A percentile compares a stretch with the other conserved stretches of the same genome.
These are phyloP conservation scores for Pseudocercospora musae DNA, from an alignment of 2,329 filamentous ascomycete species.

Conservation along the genomic window DNA sequence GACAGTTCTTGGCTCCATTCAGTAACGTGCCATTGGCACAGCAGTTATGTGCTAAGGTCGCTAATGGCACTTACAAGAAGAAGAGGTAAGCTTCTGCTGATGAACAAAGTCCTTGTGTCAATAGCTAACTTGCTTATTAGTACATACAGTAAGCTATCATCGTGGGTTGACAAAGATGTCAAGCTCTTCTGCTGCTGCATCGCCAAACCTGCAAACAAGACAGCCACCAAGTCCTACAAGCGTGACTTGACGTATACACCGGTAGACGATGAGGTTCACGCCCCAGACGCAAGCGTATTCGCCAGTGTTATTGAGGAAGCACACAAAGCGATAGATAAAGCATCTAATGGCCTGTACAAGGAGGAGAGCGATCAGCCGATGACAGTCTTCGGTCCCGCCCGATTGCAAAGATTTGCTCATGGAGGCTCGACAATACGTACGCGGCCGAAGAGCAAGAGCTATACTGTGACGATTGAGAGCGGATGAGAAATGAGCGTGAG, in stretches of 20 bases:
- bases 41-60: background rate
- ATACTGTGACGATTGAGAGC: background rate
- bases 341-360: background rate
- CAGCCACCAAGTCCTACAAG: background rate
- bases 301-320: background rate
- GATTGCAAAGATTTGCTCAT: background rate
- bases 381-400: background rate
- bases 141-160: background rate
- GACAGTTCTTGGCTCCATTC: background rate
- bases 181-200: background rate
- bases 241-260: background rate
- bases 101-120: background rate
- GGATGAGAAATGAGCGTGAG: background rate
- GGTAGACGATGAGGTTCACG: background rate
- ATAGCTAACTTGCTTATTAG: background rate
- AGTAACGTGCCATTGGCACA: background rate
- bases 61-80: background rate
- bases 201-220: background rate
- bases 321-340: background rate
- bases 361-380: background rate
- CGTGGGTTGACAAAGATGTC: background rate
- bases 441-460: background rate
- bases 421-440: background rate
- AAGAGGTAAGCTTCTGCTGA: background rate
- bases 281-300: background rate